Base-by-base conservation (phyloP, 1,284 basidiomycete species). In the Ustilago hordei region DNA sequence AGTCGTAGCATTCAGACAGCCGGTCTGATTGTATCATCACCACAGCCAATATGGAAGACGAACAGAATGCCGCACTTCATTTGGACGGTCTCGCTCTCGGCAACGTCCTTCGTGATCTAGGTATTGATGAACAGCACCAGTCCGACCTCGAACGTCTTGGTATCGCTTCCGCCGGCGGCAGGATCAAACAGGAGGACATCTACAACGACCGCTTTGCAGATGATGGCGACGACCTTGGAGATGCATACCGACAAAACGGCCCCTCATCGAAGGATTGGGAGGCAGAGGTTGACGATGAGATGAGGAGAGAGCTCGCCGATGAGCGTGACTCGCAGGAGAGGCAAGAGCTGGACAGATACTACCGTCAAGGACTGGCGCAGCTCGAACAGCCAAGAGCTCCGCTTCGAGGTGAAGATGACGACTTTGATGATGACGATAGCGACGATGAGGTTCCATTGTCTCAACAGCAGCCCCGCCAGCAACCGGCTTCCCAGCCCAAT, bases 121-220 rank as follows among this genome's bases (percentile, higher is more conserved):
- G 84, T 47, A 76, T 86, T 63, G 81, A 81, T 47, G 74, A 70
- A 28, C 64, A 79, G 63, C 69, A 72, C 31, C 69, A 75, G 38
- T 54, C 62, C 45, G 70, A 71, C 23, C 72, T 79, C 58, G 69
- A 81, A 61, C 73, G 79, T 55, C 71, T 78, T 34, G 76, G 76
- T 47, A 75, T 78, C 31, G 71, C 71, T 32, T 79, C 71, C 17
- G 66, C 64, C 31, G 71, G 67, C 48, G 64, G 58, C 55, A 76
- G 61, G 23, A 75, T 83, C 72, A 73, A 80, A 36, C 65, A 70
- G 56, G 83, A 86, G 45, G 79, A 85, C 52, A 86, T 86, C 61
- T 86, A 86, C 75, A 81, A 84, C 15, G 80, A 85, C 38, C 75
- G 69, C 32, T 86, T 80, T 68, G 80, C 74, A 43, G 84, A 85